These are phyloP conservation scores for Cupressus sempervirens DNA, from an alignment of 75 land plant species.

Conservation along the genomic window DNA sequence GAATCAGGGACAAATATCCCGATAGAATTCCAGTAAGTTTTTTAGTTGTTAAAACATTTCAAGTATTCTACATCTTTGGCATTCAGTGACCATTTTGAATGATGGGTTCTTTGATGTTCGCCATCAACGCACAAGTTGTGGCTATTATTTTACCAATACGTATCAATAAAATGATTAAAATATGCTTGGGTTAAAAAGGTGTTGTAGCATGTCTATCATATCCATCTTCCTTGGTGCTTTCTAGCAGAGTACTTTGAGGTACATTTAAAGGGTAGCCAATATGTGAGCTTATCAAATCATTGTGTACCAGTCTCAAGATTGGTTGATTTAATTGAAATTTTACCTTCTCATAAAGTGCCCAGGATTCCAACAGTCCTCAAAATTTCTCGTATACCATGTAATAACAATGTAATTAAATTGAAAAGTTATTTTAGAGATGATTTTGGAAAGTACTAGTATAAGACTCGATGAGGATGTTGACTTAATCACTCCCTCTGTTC, in stretches of 20 bases:
- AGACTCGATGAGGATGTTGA: background rate
- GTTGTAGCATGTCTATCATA: background rate
- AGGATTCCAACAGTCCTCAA: background rate
- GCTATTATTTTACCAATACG: background rate
- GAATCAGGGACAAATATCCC: conserved; percentile 36
- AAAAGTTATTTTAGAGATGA: background rate
- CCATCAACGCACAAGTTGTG: background rate
- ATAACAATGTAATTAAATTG: background rate
- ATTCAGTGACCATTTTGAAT: background rate
- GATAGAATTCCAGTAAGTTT: conserved; percentile 29
- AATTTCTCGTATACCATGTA: background rate
- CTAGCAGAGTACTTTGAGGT: background rate
- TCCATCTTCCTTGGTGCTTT: background rate
- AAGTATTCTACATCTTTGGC: background rate
- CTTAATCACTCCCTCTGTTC: no score
- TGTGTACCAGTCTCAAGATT: background rate
- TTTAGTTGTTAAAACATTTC: background rate
- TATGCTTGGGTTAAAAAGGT: background rate
- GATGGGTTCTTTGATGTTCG: background rate
- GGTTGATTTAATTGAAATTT: background rate
- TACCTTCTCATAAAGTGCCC: background rate
- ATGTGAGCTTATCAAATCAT: background rate
- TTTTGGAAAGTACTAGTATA: no score
- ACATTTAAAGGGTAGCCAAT: background rate
- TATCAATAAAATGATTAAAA: no score